phyloP scores from a whole-genome alignment of 2,329 filamentous ascomycete genomes.

The Aspergillus novofumigatus region DNA sequence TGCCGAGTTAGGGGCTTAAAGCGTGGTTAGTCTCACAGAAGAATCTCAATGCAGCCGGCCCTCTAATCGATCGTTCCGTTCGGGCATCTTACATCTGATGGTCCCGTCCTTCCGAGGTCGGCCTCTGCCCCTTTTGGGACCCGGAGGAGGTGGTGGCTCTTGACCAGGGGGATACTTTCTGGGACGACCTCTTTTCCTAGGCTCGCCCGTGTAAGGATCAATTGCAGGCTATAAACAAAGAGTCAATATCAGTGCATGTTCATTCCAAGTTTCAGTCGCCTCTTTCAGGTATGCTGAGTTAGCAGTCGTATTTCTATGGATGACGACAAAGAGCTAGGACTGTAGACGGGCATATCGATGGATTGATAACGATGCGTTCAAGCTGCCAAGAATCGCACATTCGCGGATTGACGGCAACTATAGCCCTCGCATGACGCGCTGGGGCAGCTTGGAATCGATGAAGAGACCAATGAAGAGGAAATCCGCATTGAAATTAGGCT shows the following conservation, averaged over 20 bases:
- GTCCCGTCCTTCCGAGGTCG: slow-evolving; percentile 28
- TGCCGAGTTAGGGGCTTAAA: background rate
- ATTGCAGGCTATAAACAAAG: slow-evolving; percentile 9
- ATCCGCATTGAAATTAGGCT: background rate
- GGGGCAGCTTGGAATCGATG: slow-evolving; percentile 6
- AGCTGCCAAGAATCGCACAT: slow-evolving; percentile 4
- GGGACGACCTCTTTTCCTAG: slow-evolving; percentile 32
- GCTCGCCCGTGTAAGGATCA: slow-evolving; percentile 22
- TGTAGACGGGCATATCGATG: slow-evolving; percentile 4
- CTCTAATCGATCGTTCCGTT: background rate
- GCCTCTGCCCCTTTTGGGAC: slow-evolving; percentile 31
- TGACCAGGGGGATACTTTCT: slow-evolving; percentile 27
- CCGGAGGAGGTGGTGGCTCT: slow-evolving; percentile 20
- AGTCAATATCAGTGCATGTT: slow-evolving; percentile 5
- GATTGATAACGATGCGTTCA: slow-evolving; percentile 6
- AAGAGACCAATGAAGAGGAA: background rate
- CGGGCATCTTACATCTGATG: slow-evolving; percentile 3
- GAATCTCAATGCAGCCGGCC: background rate
- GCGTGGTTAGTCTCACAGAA: background rate
- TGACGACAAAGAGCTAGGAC: background rate
- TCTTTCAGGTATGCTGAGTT: background rate
- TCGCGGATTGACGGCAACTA: slow-evolving; percentile 5
- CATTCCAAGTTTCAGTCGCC: background rate
- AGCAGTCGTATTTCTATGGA: background rate
- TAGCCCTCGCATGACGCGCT: slow-evolving; percentile 10